Evolutionary conservation across 192 early-diverging fungal species (phyloP).

Genomic region (Mortierella alpina): DNA sequence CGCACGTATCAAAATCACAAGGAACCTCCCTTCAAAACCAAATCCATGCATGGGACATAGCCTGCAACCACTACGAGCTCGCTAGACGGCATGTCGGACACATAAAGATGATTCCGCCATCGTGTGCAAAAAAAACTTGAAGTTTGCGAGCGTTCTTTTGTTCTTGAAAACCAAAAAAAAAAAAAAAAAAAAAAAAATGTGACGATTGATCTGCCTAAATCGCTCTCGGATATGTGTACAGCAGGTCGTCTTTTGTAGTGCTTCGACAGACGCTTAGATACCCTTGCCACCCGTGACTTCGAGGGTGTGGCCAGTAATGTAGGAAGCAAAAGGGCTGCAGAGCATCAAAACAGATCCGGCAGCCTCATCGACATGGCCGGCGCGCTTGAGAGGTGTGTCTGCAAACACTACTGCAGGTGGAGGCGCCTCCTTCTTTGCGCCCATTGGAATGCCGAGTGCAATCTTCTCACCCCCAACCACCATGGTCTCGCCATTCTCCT

Average conservation of each 20-base stretch:
- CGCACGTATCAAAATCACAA: too few relatives aligned
- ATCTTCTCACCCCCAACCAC: conserved; percentile 71
- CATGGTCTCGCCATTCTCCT: conserved; percentile 70
- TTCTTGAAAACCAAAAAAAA: too few relatives aligned
- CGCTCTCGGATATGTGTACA: not conserved
- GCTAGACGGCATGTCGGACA: too few relatives aligned
- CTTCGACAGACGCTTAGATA: conserved; percentile 52
- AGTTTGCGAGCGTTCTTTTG: too few relatives aligned
- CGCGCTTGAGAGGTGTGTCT: conserved; percentile 67
- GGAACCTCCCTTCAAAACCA: not conserved
- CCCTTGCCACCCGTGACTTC: conserved; percentile 74
- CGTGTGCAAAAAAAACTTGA: too few relatives aligned
- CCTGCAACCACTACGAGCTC: too few relatives aligned
- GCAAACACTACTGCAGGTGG: conserved; percentile 51
- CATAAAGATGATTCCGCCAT: too few relatives aligned
- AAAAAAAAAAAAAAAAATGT: too few relatives aligned
- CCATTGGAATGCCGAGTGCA: conserved; percentile 67
- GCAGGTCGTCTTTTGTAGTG: not conserved
- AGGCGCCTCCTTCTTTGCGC: conserved; percentile 47
- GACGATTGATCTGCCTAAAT: not conserved
- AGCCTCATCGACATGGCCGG: conserved; percentile 71
- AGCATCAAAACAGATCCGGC: conserved; percentile 68
- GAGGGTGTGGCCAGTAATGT: conserved; percentile 68
- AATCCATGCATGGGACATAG: not conserved
- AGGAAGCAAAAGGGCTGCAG: conserved; percentile 66